phyloP scores from a whole-genome alignment of 1,139 yeast species.

The Yamadazyma trypodendri region DNA sequence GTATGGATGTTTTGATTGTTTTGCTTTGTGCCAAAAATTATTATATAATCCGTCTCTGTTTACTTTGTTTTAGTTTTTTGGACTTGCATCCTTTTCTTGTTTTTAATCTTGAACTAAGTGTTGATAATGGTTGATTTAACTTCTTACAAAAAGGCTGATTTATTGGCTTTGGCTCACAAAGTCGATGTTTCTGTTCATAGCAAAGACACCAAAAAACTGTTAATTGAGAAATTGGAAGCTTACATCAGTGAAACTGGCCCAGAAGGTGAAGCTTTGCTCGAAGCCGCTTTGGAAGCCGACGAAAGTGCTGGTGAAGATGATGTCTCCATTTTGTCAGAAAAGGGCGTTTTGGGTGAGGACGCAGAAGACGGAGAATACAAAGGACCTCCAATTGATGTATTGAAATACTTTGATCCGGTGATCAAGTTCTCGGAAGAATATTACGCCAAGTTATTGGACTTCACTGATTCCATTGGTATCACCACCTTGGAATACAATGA shows the following conservation, averaged over 20 bases:
- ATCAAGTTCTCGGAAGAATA: conserved; percentile 30
- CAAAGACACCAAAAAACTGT: conserved; percentile 45
- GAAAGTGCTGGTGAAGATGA: conserved; percentile 24
- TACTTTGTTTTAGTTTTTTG: neutral
- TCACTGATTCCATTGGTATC: conserved; percentile 40
- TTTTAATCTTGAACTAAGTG: neutral
- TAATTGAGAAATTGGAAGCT: conserved; percentile 41
- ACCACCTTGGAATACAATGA: conserved; percentile 43
- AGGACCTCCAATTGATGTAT: conserved; percentile 44
- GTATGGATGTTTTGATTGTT: conserved; percentile 3
- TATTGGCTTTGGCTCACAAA: conserved; percentile 33
- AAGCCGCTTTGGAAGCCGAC: conserved; percentile 17
- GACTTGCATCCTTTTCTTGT: neutral
- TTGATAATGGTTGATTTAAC: conserved; percentile 15
- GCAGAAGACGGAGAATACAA: conserved; percentile 28
- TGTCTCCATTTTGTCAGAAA: conserved; percentile 25
- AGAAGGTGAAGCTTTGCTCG: conserved; percentile 33
- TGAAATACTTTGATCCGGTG: conserved; percentile 38
- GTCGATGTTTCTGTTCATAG: conserved; percentile 34
- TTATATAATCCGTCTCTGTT: conserved; percentile 1
- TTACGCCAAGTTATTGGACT: conserved; percentile 29
- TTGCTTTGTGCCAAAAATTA: conserved; percentile 1
- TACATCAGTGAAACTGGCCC: conserved; percentile 37
- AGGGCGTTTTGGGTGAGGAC: conserved; percentile 22
- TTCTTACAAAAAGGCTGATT: conserved; percentile 34